Evolutionary conservation across 768 basidiomycete species (phyloP).

Genomic region (Punctularia strigosozonata): DNA sequence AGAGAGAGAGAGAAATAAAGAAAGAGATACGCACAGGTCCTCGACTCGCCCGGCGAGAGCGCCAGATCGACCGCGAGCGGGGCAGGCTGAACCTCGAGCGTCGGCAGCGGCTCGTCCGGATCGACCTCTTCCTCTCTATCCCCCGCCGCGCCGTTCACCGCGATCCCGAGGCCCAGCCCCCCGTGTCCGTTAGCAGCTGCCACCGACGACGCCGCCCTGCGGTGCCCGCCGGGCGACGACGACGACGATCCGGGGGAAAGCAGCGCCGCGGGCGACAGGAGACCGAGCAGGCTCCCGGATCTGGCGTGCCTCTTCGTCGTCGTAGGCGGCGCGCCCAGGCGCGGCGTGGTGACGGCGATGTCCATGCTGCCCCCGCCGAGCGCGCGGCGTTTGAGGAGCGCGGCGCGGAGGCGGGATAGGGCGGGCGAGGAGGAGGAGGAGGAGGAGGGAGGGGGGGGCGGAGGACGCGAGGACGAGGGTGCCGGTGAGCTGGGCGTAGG

Average conservation of each 20-base stretch:
- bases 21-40: constrained; percentile 51
- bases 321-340: constrained; percentile 12
- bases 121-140: constrained; percentile 39
- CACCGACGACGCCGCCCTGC: neutral
- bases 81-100: constrained; percentile 73
- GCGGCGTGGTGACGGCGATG: constrained; percentile 36
- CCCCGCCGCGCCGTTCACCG: constrained; percentile 10
- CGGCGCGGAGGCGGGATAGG: constrained; percentile 35
- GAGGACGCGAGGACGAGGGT: constrained; percentile 48
- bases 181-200: neutral
- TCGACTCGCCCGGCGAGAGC: constrained; percentile 73
- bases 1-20: constrained; percentile 3
- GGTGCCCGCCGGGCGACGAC: constrained; percentile 5
- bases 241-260: constrained; percentile 6
- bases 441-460: constrained; percentile 24
- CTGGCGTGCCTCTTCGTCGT: constrained; percentile 37
- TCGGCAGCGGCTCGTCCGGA: constrained; percentile 62
- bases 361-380: constrained; percentile 77
- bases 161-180: constrained; percentile 21
- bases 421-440: constrained; percentile 22
- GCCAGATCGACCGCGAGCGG: constrained; percentile 85
- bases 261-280: constrained; percentile 16
- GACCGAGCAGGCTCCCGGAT: constrained; percentile 33
- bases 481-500: constrained; percentile 74
- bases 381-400: constrained; percentile 33